Conservation (phyloP, 2,329 filamentous ascomycete species). For the Ophiostoma montium region DNA sequence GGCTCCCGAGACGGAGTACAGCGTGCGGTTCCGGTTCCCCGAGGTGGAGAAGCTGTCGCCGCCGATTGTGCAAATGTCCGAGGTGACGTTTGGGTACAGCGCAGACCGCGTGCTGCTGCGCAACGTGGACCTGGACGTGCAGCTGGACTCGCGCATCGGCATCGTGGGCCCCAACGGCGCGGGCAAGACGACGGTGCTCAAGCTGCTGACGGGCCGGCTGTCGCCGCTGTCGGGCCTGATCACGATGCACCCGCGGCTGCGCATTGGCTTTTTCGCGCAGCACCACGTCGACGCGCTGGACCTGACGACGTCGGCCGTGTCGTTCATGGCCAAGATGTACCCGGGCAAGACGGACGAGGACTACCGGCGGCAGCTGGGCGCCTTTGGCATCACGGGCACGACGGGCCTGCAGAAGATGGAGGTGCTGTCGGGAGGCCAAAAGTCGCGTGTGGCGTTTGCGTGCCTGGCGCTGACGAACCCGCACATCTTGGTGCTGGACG, state of each 20-base stretch:
- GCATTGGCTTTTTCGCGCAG: constrained; percentile 94
- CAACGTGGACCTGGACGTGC: constrained; percentile 88
- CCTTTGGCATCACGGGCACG: constrained; percentile 81
- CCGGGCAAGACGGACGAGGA: constrained; percentile 90
- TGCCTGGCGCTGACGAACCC: constrained; percentile 87
- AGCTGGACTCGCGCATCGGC: constrained; percentile 93
- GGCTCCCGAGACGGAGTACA: constrained; percentile 84
- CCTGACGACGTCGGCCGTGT: constrained; percentile 74
- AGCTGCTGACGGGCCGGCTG: constrained; percentile 85
- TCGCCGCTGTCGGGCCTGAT: constrained; percentile 66
- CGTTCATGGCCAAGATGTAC: constrained; percentile 89
- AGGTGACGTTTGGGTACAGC: constrained; percentile 79
- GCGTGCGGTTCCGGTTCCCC: constrained; percentile 91
- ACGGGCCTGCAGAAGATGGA: constrained; percentile 95
- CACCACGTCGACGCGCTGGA: constrained; percentile 96
- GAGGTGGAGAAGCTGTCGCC: constrained; percentile 96
- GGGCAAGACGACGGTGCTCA: constrained; percentile 96
- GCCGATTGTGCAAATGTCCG: constrained; percentile 94
- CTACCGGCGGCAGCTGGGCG: constrained; percentile 87
- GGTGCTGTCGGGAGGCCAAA: constrained; percentile 88
- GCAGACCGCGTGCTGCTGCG: constrained; percentile 64
- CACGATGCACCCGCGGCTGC: constrained; percentile 72
- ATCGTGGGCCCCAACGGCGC: constrained; percentile 99
- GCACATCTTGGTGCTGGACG: constrained; percentile 94
- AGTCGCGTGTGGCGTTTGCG: constrained; percentile 96